Conservation (phyloP, 306 rosid species). For the Trifolium repens region DNA sequence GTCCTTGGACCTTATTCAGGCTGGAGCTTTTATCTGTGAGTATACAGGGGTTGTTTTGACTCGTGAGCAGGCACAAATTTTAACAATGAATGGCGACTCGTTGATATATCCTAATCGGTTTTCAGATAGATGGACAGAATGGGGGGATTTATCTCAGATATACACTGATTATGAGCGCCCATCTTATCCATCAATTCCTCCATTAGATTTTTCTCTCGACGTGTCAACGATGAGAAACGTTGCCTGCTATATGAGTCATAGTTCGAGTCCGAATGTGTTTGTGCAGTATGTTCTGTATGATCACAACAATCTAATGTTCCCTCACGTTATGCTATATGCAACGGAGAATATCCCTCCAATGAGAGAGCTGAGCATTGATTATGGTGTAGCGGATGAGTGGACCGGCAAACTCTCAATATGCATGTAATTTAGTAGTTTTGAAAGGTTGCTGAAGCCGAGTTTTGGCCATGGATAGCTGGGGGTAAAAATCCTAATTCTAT, state of each 20-base stretch:
- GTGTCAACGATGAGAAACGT: conserved; percentile 92
- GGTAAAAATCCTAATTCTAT: conserved; percentile 52
- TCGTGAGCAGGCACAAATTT: conserved; percentile 74
- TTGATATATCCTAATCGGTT: conserved; percentile 76
- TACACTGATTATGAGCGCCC: conserved; percentile 70
- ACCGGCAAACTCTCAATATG: conserved; percentile 87
- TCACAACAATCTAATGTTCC: conserved; percentile 95
- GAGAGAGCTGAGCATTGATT: conserved; percentile 96
- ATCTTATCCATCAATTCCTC: conserved; percentile 82
- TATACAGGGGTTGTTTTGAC: conserved; percentile 91
- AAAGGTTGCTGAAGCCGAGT: conserved; percentile 49
- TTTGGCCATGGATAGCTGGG: conserved; percentile 47
- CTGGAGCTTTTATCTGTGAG: conserved; percentile 91
- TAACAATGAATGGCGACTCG: conserved; percentile 87
- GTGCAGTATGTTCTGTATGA: conserved; percentile 90
- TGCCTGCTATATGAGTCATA: conserved; percentile 93
- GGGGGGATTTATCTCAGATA: conserved; percentile 92
- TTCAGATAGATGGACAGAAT: conserved; percentile 85
- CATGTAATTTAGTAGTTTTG: conserved; percentile 66
- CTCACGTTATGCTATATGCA: conserved; percentile 92
- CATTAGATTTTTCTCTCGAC: conserved; percentile 88
- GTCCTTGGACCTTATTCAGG: conserved; percentile 86
- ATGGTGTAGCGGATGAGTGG: conserved; percentile 87
- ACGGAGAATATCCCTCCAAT: conserved; percentile 96
- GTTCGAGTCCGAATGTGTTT: conserved; percentile 76